Evolutionary conservation across 1,284 basidiomycete species (phyloP).

Genomic region (Ganoderma boninense): DNA sequence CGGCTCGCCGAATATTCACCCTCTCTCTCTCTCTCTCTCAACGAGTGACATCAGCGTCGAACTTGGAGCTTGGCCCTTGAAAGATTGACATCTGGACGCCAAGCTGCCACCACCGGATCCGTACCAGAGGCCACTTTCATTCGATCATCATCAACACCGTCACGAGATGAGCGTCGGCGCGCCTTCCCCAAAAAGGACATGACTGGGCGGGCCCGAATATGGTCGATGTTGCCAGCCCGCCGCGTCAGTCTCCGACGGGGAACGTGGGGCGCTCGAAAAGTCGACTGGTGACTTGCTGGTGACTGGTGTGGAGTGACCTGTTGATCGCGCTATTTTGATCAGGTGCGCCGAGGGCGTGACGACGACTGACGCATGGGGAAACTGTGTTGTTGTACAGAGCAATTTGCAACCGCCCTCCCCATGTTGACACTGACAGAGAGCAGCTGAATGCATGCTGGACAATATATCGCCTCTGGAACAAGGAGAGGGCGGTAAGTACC

Average conservation of each 20-base stretch:
- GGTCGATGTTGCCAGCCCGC: background rate
- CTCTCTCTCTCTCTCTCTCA: too few species aligned
- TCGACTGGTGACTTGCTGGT: background rate
- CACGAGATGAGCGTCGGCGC: conserved; percentile 6
- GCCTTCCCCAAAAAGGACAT: conserved; percentile 2
- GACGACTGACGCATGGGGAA: background rate
- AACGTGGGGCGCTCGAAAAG: background rate
- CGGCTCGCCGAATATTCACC: too few species aligned
- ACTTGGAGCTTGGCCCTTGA: background rate
- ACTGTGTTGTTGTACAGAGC: background rate
- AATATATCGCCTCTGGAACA: background rate
- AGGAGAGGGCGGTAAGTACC: background rate
- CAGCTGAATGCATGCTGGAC: background rate
- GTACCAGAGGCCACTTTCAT: background rate
- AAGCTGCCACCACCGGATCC: background rate
- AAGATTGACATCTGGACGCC: background rate
- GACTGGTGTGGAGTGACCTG: background rate
- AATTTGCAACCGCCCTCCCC: background rate
- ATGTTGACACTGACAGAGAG: background rate
- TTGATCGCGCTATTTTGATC: background rate
- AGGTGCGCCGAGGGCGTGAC: background rate
- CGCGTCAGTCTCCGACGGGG: too few species aligned
- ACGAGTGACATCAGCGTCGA: background rate
- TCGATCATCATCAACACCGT: background rate
- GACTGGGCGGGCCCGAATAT: conserved; percentile 1